A percentile compares a stretch with the other conserved stretches of the same genome.
phyloP scores from a whole-genome alignment of 2,329 filamentous ascomycete species.

The Hymenoscyphus salicellus region DNA sequence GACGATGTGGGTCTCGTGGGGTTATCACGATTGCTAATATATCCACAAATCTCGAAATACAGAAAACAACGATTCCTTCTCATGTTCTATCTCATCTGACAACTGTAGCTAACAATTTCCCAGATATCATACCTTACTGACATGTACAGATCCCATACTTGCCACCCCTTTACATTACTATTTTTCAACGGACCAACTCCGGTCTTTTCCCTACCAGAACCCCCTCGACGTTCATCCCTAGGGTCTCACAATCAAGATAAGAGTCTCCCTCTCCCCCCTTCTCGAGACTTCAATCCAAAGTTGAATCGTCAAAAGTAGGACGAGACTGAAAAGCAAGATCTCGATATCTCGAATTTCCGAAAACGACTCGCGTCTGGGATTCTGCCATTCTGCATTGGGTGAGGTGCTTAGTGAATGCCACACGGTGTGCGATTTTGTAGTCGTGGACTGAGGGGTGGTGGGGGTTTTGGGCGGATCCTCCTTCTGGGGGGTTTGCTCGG shows the following conservation, averaged over 20 bases:
- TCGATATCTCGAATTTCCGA: background rate
- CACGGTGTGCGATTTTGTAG: no score
- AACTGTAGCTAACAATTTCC: background rate
- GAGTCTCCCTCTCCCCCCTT: background rate
- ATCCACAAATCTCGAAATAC: background rate
- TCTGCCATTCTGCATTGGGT: no score
- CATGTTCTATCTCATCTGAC: background rate
- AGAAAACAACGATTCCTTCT: background rate
- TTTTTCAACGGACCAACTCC: background rate
- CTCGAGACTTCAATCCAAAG: background rate
- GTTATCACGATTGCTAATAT: no score
- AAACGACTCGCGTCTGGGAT: no score
- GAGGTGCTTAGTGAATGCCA: no score
- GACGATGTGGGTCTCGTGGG: no score
- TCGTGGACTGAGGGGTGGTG: no score
- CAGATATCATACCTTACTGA: background rate
- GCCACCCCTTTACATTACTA: background rate
- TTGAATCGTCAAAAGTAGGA: background rate
- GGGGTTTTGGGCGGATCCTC: no score
- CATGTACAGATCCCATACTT: background rate
- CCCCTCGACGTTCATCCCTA: no score
- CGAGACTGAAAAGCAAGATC: background rate
- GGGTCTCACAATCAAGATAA: background rate
- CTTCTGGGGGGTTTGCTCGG: no score
- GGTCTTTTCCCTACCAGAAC: background rate